Evolutionary conservation across 768 basidiomycete species (phyloP).

Genomic region (Lanmaoa pseudosensibilis): DNA sequence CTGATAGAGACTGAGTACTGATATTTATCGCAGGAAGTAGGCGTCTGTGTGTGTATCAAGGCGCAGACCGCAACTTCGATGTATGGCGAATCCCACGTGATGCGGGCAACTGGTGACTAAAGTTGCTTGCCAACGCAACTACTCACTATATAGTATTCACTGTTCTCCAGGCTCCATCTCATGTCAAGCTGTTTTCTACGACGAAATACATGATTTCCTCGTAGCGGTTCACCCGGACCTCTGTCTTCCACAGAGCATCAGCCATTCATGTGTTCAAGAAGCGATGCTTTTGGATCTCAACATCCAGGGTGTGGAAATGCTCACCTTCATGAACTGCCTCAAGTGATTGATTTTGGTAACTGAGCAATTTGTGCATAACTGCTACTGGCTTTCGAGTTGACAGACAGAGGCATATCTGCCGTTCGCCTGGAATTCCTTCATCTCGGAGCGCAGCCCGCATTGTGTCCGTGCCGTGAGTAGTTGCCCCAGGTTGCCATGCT

Average conservation of each 20-base stretch:
- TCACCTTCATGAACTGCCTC: neutral
- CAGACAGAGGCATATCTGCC: constrained; percentile 12
- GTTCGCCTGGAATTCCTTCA: neutral
- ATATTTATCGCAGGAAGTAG: constrained; percentile 3
- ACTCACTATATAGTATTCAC: neutral
- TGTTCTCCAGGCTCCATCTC: no score
- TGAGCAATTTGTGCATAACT: neutral
- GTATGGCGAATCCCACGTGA: neutral
- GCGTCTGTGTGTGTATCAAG: neutral
- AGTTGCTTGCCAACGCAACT: no score
- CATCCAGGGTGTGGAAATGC: neutral
- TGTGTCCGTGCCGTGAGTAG: neutral
- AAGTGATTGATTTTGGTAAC: neutral
- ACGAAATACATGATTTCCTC: neutral
- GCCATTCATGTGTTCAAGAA: neutral
- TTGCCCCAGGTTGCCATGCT: neutral
- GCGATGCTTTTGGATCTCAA: neutral
- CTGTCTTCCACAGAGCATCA: neutral
- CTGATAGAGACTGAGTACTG: neutral
- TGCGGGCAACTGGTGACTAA: neutral
- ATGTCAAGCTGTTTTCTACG: neutral
- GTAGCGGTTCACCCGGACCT: neutral
- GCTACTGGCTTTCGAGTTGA: neutral
- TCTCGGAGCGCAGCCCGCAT: neutral
- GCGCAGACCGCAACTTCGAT: neutral